Evolutionary conservation across 495 filamentous ascomycete species (phyloP).

Genomic region (Hypoxylon fuscum): DNA sequence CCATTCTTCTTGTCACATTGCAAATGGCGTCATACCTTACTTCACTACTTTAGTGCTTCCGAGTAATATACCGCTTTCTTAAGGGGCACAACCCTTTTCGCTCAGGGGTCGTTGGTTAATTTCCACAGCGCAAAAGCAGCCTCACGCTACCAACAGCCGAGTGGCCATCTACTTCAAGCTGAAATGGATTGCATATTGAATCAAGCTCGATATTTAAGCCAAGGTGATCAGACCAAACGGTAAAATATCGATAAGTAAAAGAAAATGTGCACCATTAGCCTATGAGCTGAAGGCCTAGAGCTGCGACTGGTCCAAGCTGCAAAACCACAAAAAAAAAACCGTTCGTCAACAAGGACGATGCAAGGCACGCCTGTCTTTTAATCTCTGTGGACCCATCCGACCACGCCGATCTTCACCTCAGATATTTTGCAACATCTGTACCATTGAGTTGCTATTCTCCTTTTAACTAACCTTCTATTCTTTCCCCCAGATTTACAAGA

Average conservation of each 20-base stretch:
- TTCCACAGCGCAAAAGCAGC: conserved; percentile 35
- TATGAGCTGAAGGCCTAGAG: conserved; percentile 5
- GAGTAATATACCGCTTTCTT: conserved; percentile 17
- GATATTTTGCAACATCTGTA: conserved; percentile 21
- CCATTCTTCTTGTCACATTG: not conserved
- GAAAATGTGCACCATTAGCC: conserved; percentile 4
- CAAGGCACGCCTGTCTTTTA: conserved; percentile 40
- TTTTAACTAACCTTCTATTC: conserved; percentile 36
- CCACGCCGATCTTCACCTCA: conserved; percentile 40
- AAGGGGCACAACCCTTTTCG: conserved; percentile 22
- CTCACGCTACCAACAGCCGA: conserved; percentile 37
- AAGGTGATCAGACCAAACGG: conserved; percentile 11
- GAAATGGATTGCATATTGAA: conserved; percentile 3
- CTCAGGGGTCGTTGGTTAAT: conserved; percentile 38
- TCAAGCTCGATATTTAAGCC: not conserved
- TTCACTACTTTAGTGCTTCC: conserved; percentile 25
- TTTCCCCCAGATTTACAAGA: conserved; percentile 25
- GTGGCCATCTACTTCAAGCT: conserved; percentile 24
- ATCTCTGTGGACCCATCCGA: conserved; percentile 41
- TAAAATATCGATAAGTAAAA: conserved; percentile 13
- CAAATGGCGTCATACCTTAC: conserved; percentile 23
- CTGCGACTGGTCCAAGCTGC: conserved; percentile 21
- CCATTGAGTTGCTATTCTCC: conserved; percentile 15
- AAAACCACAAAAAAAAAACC: conserved; percentile 15
- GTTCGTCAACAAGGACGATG: conserved; percentile 23